Conservation (phyloP, 441 rosid species). For the Theobroma grandiflorum region DNA sequence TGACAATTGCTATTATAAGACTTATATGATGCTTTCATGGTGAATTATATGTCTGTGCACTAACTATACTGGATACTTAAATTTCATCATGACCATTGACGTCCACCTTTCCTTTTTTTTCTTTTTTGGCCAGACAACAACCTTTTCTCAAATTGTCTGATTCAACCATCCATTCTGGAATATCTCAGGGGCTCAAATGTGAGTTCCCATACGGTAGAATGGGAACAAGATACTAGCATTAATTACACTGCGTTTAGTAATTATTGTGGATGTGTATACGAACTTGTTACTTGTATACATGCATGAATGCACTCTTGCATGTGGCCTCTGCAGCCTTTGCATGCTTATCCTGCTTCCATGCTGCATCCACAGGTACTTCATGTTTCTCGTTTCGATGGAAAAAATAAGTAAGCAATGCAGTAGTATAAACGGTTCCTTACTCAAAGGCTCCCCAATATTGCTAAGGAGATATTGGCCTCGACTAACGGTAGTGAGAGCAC, state of each 20-base stretch:
- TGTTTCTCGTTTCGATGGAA: slow-evolving; percentile 16
- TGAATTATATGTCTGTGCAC: not conserved
- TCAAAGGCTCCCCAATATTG: not conserved
- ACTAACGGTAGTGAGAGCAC: not conserved
- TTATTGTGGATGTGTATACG: not conserved
- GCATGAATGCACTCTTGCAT: not conserved
- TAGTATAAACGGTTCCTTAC: not conserved
- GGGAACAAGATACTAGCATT: not conserved
- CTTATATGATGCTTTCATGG: not conserved
- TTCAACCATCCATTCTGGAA: not conserved
- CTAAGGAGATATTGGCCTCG: not conserved
- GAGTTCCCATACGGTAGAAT: not conserved
- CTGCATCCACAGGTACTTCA: slow-evolving; percentile 27
- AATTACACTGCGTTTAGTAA: not conserved
- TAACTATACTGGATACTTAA: not conserved
- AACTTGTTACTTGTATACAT: not conserved
- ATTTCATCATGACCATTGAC: not conserved
- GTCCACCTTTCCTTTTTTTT: too few relatives aligned
- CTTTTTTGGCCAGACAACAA: too few relatives aligned
- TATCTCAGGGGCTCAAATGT: not conserved
- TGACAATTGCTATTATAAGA: too few relatives aligned
- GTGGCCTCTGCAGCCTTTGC: not conserved
- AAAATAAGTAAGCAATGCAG: not conserved
- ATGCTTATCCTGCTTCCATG: slow-evolving; percentile 6
- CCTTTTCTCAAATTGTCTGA: not conserved